Evolutionary conservation across 2,329 filamentous ascomycete species (phyloP), one percentile per base, ranked within the genome.

Genomic region (Cladosporium cucumerinum): DNA sequence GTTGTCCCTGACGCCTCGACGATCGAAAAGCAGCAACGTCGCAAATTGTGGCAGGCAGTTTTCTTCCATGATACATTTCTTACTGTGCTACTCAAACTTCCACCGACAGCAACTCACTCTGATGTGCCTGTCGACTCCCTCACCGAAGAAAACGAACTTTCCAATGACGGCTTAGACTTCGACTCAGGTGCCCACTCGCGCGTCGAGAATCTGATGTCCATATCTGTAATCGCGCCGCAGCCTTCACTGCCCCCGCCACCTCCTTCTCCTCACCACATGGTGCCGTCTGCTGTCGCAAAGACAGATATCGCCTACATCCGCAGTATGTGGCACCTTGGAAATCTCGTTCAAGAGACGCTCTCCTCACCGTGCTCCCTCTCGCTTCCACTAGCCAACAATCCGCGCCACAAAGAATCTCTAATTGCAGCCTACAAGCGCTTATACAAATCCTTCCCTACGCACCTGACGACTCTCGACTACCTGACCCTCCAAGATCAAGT

Each of bases 11-110:
- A 87, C 43, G 88, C 89, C 1, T 86, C 82, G 3, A 79, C 83
- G 1, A 89, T 90, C 65, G 90, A 93, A 69, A 93, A 93, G 74
- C 90, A 93, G 73, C 87, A 91, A 72, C 84, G 91, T 26, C 84
- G 90, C 58, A 93, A 93, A 73, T 82, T 93, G 2, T 94, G 91
- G 91, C 90, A 93, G 75, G 90, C 91, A 2, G 89, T 93, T 1
- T 81, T 92, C 28, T 84, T 92, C 16, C 91, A 94, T 76, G 91
- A 94, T 75, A 93, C 91, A 0, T 93, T 93, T 73, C 79, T 93
- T 3, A 93, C 90, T 0, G 89, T 93, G 0, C 83, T 93, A 0
- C 82, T 93, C 28, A 91, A 91, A 25, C 82, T 94, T 0, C 91
- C 91, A 0, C 91, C 91, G 0, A 90, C 86, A 18, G 89, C 89